These are phyloP conservation scores for Strobilomyces confusus DNA, from an alignment of 768 basidiomycete genomes.

Conservation along the genomic window DNA sequence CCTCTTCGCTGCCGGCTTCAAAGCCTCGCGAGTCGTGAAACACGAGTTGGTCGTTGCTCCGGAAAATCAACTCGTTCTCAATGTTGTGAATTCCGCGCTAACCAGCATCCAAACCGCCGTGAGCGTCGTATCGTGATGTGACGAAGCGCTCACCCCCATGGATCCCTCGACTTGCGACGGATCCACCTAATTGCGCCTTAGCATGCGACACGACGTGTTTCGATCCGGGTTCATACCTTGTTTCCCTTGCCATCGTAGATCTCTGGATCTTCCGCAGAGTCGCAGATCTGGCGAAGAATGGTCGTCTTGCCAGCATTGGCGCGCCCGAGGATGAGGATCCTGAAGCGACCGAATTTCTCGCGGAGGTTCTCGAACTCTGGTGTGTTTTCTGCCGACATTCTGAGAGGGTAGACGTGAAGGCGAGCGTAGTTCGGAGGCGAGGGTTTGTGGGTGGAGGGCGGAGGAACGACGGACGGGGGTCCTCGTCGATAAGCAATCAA, in stretches of 20 bases:
- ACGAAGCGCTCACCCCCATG: not conserved
- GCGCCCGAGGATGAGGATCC: slow-evolving; percentile 1
- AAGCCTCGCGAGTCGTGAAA: too few species aligned
- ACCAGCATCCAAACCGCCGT: not conserved
- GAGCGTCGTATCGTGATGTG: not conserved
- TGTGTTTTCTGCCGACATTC: not conserved
- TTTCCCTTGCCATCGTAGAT: not conserved
- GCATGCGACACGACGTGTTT: not conserved
- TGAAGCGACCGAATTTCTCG: not conserved
- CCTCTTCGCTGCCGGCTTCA: slow-evolving; percentile 2
- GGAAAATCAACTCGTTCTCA: slow-evolving; percentile 1
- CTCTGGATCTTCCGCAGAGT: too few species aligned
- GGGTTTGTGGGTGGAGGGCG: too few species aligned
- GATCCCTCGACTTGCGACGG: slow-evolving; percentile 1
- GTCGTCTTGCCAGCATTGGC: not conserved
- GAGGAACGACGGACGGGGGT: too few species aligned
- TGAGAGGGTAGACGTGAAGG: not conserved
- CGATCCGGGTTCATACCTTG: not conserved
- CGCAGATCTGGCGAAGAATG: too few species aligned
- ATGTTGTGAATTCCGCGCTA: slow-evolving; percentile 1
- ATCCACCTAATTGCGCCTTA: not conserved
- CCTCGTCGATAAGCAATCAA: too few species aligned
- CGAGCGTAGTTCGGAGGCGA: too few species aligned
- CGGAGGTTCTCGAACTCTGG: not conserved
- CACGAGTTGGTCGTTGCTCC: not conserved